phyloP scores from a whole-genome alignment of 495 filamentous ascomycete genomes.

The Pyronema omphalodes region DNA sequence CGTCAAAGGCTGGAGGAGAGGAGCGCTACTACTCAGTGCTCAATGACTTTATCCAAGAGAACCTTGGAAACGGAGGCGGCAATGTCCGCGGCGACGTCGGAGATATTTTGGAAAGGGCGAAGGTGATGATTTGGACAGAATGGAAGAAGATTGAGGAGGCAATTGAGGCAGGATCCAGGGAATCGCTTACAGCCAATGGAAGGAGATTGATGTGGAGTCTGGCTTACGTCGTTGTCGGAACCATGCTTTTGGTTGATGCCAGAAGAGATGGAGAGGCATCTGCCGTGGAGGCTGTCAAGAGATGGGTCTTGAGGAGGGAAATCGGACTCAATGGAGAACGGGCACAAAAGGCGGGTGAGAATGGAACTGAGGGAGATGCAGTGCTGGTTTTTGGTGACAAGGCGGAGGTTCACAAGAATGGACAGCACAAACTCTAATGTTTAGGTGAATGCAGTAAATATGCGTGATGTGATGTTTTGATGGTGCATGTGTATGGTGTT shows the following conservation, averaged over 20 bases:
- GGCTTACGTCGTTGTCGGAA: slow-evolving; percentile 19
- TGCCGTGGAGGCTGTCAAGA: slow-evolving; percentile 17
- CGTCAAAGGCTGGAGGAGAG: slow-evolving; percentile 17
- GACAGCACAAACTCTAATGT: neutral
- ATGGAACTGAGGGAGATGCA: slow-evolving; percentile 10
- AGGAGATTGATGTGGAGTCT: slow-evolving; percentile 19
- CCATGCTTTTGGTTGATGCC: slow-evolving; percentile 20
- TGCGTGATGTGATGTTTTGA: too few relatives aligned
- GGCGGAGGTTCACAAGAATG: neutral
- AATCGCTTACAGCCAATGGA: slow-evolving; percentile 18
- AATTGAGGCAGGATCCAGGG: slow-evolving; percentile 9
- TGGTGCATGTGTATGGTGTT: too few relatives aligned
- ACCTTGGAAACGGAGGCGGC: slow-evolving; percentile 14
- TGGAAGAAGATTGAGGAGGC: slow-evolving; percentile 17
- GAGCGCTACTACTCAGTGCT: slow-evolving; percentile 17
- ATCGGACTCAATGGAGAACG: slow-evolving; percentile 3
- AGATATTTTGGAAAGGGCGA: slow-evolving; percentile 20
- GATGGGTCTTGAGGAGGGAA: slow-evolving; percentile 19
- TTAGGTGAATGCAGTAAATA: neutral
- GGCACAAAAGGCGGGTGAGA: slow-evolving; percentile 14
- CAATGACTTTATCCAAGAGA: slow-evolving; percentile 22
- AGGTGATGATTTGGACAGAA: slow-evolving; percentile 20
- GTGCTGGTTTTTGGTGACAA: slow-evolving; percentile 20
- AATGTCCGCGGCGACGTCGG: slow-evolving; percentile 2
- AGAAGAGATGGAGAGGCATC: slow-evolving; percentile 16